Base-by-base conservation (phyloP, 176 grass and related monocot species). In the Lolium multiflorum region DNA sequence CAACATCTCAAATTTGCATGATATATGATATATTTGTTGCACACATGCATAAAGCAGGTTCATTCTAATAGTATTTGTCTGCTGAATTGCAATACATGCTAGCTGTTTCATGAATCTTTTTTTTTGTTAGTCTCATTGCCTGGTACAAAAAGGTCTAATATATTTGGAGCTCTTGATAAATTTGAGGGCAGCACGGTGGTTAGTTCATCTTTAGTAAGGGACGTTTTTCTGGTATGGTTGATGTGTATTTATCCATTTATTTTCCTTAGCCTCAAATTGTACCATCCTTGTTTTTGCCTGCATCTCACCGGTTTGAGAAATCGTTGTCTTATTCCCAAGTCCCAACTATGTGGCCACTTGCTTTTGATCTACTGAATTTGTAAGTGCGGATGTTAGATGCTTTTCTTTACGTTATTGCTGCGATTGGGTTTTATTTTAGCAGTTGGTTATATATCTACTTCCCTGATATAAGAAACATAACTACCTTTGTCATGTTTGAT, bases 321-420 rank as follows among this genome's bases (percentile, higher is more conserved):
- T 55, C 54, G 6, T 78, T 39, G 76, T 48, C 21, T 9, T 71
- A 22, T 77, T 78, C 43, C 44, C 69, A 74, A 17, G 68, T 71
- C 43, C 44, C 69, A 80, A 84, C 22, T 89, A 44, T 74, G 73
- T 41, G 68, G 24, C 38, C 62, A 31, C 69, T 59, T 48, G 0
- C 49, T 76, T 73, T 76, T 55, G 61, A 49, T 49, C 31, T 35
- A 35, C 37, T 43, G 46, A 68, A 74, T 48, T 56, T 26, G 21
- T 31, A 25, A 80, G 37, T 63, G 57, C 9, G 4, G 43, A 73
- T 73, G 39, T 72, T 21, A 43, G 39, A 73, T 67, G 76, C 11
- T 65, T 84, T 80, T 80, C 16, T 80, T 28, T 89, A 20, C 21
- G n/a, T 65, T 65, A 74, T 79, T 71, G 10, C 70, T 69, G 43